Base-by-base conservation (phyloP, 345 rosid species). In the Ceriops tagal region DNA sequence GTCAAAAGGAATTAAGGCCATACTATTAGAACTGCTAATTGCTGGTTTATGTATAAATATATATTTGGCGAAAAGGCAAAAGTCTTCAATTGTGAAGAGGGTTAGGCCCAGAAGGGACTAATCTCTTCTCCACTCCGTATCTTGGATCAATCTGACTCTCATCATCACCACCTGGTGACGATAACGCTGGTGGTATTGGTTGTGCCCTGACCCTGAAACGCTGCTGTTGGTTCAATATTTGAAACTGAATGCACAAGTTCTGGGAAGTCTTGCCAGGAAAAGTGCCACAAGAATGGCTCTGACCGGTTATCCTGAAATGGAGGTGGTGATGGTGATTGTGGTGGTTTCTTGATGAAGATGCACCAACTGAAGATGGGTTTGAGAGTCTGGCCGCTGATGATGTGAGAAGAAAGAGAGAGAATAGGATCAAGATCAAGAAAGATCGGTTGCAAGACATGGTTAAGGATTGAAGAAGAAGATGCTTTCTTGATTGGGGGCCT, bases 91-190 rank as follows among this genome's bases (percentile, higher is more conserved):
- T 88, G 80, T 88, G 92, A 74, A 86, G 90, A 22, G 92, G 90
- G 78, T 88, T 84, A 1, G 92, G 92, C 19, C 90, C 90, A 52
- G 90, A 86, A 9, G 92, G 92, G 46, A 84, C 90, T 28, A 88
- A 75, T 61, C 90, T 75, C 79, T 86, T 88, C 76, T 84, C 82
- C 30, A 86, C 88, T 4, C 87, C 93, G 26, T 81, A 88, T 80
- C 84, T 80, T 8, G 90, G 84, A 66, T 86, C 93, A 28, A 83
- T 83, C 75, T 80, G 83, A 3, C 9, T 26, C 11, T 61, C 58
- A 11, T 46, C 64, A 20, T 20, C 55, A 9, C 73, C 31, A 0
- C 65, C 64, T 1, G 75, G 80, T 5, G 66, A 58, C 4, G 69
- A 39, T 2, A 60, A 51, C 3, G 53, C 53, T 6, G 71, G 64